A percentile compares a stretch with the other conserved stretches of the same genome.
Conservation (phyloP, 495 filamentous ascomycete genomes). For the Chaetomidium leptoderma region DNA sequence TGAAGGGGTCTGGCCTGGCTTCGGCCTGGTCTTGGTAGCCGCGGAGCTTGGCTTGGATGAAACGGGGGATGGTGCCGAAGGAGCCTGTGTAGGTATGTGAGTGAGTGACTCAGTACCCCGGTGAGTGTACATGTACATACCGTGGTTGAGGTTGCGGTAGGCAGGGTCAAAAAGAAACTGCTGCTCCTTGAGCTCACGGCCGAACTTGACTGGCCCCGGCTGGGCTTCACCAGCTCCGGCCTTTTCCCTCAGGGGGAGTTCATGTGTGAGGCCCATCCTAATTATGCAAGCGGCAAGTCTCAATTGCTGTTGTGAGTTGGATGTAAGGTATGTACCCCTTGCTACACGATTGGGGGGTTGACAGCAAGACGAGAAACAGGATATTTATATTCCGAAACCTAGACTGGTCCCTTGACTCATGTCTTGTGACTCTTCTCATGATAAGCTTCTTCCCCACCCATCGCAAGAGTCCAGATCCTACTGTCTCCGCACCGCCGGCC, state of each 20-base stretch:
- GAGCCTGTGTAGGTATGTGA: constrained; percentile 49
- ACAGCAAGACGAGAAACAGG: no score
- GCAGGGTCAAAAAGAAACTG: constrained; percentile 67
- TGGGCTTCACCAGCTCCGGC: background rate
- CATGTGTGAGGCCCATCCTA: background rate
- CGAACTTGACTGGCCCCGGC: constrained; percentile 38
- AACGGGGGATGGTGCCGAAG: constrained; percentile 68
- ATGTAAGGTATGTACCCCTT: no score
- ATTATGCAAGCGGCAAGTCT: no score
- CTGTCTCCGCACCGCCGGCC: background rate
- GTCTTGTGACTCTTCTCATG: no score
- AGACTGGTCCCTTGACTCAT: no score
- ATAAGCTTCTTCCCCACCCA: background rate
- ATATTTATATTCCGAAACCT: no score
- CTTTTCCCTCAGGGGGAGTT: constrained; percentile 9
- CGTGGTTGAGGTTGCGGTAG: constrained; percentile 78
- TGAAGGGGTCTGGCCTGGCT: constrained; percentile 64
- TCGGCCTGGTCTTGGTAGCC: constrained; percentile 59
- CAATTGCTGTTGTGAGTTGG: no score
- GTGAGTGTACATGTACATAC: no score
- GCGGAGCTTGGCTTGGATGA: constrained; percentile 54
- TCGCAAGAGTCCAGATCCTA: no score
- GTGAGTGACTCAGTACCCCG: constrained; percentile 1
- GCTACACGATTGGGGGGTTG: no score
- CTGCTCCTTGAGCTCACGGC: constrained; percentile 53